phyloP scores from a whole-genome alignment of 2,329 filamentous ascomycete genomes.

The Fusarium coffeatum region DNA sequence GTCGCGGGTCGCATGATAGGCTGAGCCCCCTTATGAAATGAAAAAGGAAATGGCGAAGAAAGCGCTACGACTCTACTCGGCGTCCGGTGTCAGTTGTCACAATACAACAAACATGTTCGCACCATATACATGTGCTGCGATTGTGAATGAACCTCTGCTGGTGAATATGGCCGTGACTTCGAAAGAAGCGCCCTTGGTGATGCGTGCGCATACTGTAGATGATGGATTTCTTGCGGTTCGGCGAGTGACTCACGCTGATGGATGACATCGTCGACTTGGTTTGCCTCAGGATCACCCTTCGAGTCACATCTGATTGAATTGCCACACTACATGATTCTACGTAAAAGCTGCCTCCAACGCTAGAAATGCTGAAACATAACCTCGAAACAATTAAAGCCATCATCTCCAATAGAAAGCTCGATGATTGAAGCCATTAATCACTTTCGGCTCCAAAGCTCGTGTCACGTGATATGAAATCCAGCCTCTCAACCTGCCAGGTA shows the following conservation, averaged over 20 bases:
- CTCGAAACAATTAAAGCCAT: not conserved
- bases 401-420: not conserved
- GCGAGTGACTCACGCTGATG: slow-evolving; percentile 42
- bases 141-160: slow-evolving; percentile 28
- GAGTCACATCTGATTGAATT: not conserved
- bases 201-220: slow-evolving; percentile 13
- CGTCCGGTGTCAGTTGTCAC: slow-evolving; percentile 57
- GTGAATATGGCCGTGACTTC: not conserved
- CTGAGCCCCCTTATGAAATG: slow-evolving; percentile 50
- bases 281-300: slow-evolving; percentile 23
- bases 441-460: not conserved
- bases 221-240: slow-evolving; percentile 8
- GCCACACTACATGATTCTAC: not conserved
- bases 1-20: slow-evolving; percentile 52
- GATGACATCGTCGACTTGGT: slow-evolving; percentile 26
- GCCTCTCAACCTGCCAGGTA: slow-evolving; percentile 7
- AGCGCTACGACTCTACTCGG: slow-evolving; percentile 54
- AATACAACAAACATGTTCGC: slow-evolving; percentile 55
- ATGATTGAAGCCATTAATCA: not conserved
- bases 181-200: not conserved
- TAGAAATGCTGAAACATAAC: not conserved
- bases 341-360: not conserved
- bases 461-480: slow-evolving; percentile 37
- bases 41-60: slow-evolving; percentile 51
- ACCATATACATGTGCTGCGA: slow-evolving; percentile 11